These are phyloP conservation scores for Wickerhamomyces sp. DNA, from an alignment of 1,139 yeast genomes.

Conservation along the genomic window DNA sequence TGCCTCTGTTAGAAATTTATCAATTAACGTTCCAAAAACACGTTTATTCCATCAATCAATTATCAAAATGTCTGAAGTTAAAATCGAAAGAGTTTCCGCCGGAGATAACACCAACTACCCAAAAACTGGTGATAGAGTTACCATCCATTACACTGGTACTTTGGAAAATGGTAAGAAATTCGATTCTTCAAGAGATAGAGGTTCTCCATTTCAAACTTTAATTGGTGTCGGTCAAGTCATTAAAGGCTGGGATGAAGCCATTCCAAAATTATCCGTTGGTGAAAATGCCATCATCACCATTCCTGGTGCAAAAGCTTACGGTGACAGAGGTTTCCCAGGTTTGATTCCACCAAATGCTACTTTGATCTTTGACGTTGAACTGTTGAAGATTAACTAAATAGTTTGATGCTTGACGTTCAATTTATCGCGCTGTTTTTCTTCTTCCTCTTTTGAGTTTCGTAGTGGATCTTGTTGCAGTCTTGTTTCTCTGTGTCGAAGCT, in stretches of 20 bases:
- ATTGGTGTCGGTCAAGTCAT: constrained; percentile 97
- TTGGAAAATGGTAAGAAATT: constrained; percentile 91
- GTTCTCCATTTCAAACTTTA: constrained; percentile 86
- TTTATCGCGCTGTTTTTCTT: background rate
- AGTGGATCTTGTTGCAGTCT: background rate
- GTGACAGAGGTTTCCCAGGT: constrained; percentile 92
- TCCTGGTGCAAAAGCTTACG: constrained; percentile 92
- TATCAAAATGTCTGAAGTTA: constrained; percentile 28
- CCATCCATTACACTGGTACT: constrained; percentile 94
- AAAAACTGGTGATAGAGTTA: constrained; percentile 75
- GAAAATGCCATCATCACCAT: constrained; percentile 88
- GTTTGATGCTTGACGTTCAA: background rate
- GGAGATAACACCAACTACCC: constrained; percentile 88
- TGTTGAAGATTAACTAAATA: constrained; percentile 69
- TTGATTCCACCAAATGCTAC: constrained; percentile 95
- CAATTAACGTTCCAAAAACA: constrained; percentile 2
- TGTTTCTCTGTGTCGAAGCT: constrained; percentile 12
- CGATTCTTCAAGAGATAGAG: constrained; percentile 92
- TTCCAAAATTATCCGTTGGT: constrained; percentile 87
- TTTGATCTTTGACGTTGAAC: constrained; percentile 86
- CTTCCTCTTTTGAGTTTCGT: background rate
- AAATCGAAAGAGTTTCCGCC: constrained; percentile 36
- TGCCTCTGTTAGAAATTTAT: background rate
- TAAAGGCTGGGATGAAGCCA: constrained; percentile 91
- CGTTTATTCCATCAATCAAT: constrained; percentile 15